These are phyloP conservation scores for Solanum hybrid DNA, from an alignment of 305 asterid genomes.

Conservation along the genomic window DNA sequence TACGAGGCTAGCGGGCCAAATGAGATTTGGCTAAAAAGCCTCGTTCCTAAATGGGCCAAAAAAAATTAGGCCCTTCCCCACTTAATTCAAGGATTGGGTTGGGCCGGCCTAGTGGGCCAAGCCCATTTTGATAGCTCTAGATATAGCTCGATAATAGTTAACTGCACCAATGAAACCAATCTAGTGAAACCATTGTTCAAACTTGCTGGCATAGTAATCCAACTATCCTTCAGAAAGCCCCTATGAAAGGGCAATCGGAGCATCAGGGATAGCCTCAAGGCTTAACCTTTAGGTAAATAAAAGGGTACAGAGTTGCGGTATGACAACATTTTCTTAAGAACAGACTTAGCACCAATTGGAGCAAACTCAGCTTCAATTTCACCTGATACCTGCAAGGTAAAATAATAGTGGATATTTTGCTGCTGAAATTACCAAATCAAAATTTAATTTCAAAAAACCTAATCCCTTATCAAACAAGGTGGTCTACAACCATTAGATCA, in stretches of 20 bases:
- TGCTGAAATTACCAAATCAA: not conserved
- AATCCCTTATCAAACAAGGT: not conserved
- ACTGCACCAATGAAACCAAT: not conserved
- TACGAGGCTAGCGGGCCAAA: no score
- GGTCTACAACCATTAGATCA: not conserved
- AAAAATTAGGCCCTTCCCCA: no score
- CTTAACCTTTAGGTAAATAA: slow-evolving; percentile 42
- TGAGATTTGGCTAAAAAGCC: no score
- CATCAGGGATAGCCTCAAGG: slow-evolving; percentile 24
- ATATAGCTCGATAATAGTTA: not conserved
- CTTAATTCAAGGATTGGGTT: no score
- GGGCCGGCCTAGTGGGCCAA: no score
- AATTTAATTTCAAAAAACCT: not conserved
- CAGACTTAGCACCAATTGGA: slow-evolving; percentile 4
- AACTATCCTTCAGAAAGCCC: slow-evolving; percentile 28
- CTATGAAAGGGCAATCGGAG: slow-evolving; percentile 14
- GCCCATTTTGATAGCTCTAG: no score
- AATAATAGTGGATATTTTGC: not conserved
- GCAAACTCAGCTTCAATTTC: not conserved
- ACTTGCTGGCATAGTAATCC: not conserved
- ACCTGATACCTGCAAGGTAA: not conserved
- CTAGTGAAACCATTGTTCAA: not conserved
- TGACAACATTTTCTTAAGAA: slow-evolving; percentile 30
- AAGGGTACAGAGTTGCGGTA: slow-evolving; percentile 32
- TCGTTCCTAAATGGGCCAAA: no score